Conservation (phyloP, 768 basidiomycete species). For the Phaffia australis region DNA sequence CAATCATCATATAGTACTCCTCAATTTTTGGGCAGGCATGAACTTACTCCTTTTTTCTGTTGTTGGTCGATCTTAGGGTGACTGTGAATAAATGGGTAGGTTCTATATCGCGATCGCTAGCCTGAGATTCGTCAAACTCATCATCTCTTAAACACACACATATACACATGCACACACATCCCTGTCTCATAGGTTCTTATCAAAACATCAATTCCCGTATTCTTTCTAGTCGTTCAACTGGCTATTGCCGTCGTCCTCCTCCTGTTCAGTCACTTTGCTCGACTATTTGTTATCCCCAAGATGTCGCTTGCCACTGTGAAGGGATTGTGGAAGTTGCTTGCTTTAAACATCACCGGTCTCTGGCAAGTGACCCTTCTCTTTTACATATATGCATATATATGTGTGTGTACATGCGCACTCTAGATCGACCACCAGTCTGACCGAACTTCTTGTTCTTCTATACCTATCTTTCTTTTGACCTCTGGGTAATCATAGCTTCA, state of each 20-base stretch:
- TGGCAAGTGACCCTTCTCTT: not conserved
- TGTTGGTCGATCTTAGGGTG: slow-evolving; percentile 16
- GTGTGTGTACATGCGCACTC: not conserved
- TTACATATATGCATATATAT: not conserved
- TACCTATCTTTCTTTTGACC: slow-evolving; percentile 9
- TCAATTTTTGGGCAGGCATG: no score
- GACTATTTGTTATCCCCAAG: slow-evolving; percentile 26
- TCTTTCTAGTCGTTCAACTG: slow-evolving; percentile 75
- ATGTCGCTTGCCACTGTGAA: slow-evolving; percentile 47
- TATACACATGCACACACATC: not conserved
- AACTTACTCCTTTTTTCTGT: not conserved
- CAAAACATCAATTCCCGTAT: slow-evolving; percentile 60
- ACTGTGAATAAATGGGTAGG: slow-evolving; percentile 26
- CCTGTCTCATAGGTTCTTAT: slow-evolving; percentile 51
- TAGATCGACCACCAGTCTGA: not conserved
- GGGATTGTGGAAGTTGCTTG: slow-evolving; percentile 63
- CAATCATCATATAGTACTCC: no score
- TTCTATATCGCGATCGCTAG: not conserved
- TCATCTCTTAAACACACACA: not conserved
- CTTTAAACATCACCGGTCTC: slow-evolving; percentile 53
- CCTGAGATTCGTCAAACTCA: not conserved
- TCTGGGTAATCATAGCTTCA: slow-evolving; percentile 12
- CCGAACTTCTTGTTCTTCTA: not conserved
- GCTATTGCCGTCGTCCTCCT: slow-evolving; percentile 69
- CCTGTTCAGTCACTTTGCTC: slow-evolving; percentile 39